Evolutionary conservation across 768 basidiomycete genomes (phyloP), one percentile per base, ranked within the genome.

Genomic region (Mycena pura): DNA sequence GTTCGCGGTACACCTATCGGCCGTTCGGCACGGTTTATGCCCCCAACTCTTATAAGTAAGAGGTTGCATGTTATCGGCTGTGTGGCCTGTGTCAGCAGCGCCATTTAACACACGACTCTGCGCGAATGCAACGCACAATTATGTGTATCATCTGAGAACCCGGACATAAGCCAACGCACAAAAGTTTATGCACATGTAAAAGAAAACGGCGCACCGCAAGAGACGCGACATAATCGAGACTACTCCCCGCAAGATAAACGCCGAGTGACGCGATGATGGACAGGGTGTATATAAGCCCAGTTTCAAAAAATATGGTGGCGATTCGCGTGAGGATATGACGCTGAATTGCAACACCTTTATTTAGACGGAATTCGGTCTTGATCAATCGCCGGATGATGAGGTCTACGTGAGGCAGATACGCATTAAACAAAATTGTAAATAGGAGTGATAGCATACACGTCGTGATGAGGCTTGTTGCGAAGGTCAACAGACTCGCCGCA

Each of bases 21-120:
- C 3, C 31, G n/a, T 25, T 54, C 31, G 6, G 8, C 21, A 17
- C 36, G 39, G 31, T 27, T 51, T 19, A 62, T 43, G 0, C 47
- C 41, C 22, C 28, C 60, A 1, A 56, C 60, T 7, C 60, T 39
- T 10, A 62, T 56, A 4, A 62, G 32, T 13, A 62, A n/a, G 10
- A 62, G 47, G 34, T 62, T 62, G 47, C 60, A 62, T 22, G 53
- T 56, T 24, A 62, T 56, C 7, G 60, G 60, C 60, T 62, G 28
- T n/a, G 7, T n/a, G n/a, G n/a, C n/a, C n/a, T n/a, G n/a, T n/a
- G n/a, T n/a, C n/a, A n/a, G n/a, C n/a, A n/a, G n/a, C n/a, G n/a
- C n/a, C n/a, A n/a, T n/a, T n/a, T n/a, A n/a, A n/a, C n/a, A n/a
- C n/a, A 8, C 17, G 13, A 36, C 6, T 8, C 5, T 9, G 8